phyloP scores from a whole-genome alignment of 148 eudicot species.

The Salicornia ramosissima region DNA sequence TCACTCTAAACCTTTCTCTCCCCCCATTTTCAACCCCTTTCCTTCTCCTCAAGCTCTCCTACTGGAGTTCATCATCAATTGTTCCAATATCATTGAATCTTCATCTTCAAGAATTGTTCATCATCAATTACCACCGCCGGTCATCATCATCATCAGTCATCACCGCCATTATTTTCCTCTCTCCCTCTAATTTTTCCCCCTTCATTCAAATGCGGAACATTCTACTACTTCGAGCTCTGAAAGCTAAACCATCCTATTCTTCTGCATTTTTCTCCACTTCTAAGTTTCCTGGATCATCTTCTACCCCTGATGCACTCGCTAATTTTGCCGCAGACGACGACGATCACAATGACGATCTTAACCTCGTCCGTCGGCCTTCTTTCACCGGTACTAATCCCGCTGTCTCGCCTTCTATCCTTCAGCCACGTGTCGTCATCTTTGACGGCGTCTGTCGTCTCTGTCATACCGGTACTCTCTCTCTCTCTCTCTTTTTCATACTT shows the following conservation, averaged over 20 bases:
- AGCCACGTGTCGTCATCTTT: constrained; percentile 72
- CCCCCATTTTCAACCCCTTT: too few species aligned
- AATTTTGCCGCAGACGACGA: constrained; percentile 20
- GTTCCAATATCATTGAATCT: too few species aligned
- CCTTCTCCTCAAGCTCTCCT: too few species aligned
- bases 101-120: too few species aligned
- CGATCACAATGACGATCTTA: constrained; percentile 11
- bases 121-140: too few species aligned
- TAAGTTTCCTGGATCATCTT: not conserved
- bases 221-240: not conserved
- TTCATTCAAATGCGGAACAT: constrained; percentile 12
- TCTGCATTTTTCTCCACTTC: constrained; percentile 5
- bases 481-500: not conserved
- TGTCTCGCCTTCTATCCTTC: constrained; percentile 37
- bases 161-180: too few species aligned
- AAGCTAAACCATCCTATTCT: not conserved
- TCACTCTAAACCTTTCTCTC: too few species aligned
- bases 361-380: constrained; percentile 10
- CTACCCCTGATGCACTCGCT: constrained; percentile 18
- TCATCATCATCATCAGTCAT: too few species aligned
- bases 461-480: constrained; percentile 45
- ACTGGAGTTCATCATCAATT: too few species aligned
- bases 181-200: too few species aligned
- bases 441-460: constrained; percentile 97
- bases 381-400: constrained; percentile 19